Evolutionary conservation across 345 rosid genomes (phyloP), one percentile per base, ranked within the genome.

Genomic region (Populus simonii): DNA sequence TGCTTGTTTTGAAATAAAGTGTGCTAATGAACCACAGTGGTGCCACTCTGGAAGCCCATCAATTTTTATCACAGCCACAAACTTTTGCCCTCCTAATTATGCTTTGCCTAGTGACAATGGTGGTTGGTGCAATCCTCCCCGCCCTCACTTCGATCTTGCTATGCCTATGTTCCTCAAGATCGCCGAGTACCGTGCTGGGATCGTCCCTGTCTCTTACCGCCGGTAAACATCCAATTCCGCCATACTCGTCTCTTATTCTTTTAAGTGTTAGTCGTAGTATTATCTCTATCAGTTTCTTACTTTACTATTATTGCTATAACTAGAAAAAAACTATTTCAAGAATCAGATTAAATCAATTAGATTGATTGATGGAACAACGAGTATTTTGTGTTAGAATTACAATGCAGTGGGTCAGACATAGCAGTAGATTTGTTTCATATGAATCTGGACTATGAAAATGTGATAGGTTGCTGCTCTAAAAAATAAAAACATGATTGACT

Each of bases 91-190:
- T 2, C 93, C 93, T 0, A 90, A 90, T 49, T 90, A 47, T 65
- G 93, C 89, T 72, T 83, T 45, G 12, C 83, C 93, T 2, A 87
- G 73, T 61, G 94, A 92, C 84, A 82, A 92, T 81, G 97, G 97
- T 12, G 97, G 97, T 4, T 92, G 97, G 94, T 92, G 97, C 80
- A 92, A 92, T 75, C 97, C 97, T 23, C 97, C 97, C 51, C 91
- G 94, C 25, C 78, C 90, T 4, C 93, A 90, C 62, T 90, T 90
- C 80, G 93, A 90, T 78, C 93, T 90, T 25, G 88, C 93, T 74
- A 88, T 88, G 93, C 93, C 93, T 61, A 87, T 88, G 89, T 88
- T 90, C 85, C 90, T 90, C 78, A 90, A 86, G 81, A 87, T 90
- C 31, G 93, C 93, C 15, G 87, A 88, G 85, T 90, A 86, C 80